These are phyloP conservation scores for Patellaria atrata DNA, from an alignment of 495 filamentous ascomycete species.

Conservation along the genomic window DNA sequence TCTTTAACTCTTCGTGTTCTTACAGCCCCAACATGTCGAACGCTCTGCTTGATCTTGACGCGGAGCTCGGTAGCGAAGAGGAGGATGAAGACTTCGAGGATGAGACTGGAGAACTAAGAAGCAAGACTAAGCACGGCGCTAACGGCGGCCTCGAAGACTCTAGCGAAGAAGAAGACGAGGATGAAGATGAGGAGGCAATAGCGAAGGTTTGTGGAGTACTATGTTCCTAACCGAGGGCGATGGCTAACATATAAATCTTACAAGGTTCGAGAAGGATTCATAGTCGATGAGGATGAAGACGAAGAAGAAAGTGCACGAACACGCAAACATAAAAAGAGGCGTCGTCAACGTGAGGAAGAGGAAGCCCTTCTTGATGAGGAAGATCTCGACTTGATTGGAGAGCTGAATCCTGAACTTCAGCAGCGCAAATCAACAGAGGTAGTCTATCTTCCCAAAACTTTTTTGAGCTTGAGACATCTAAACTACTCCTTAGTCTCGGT, in stretches of 20 bases:
- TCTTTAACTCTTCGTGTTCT: too few relatives aligned
- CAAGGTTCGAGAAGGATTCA: slow-evolving; percentile 85
- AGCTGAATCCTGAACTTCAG: slow-evolving; percentile 54
- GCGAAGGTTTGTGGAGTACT: too few relatives aligned
- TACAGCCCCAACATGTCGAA: slow-evolving; percentile 2
- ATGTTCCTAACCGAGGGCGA: too few relatives aligned
- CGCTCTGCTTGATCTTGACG: slow-evolving; percentile 60
- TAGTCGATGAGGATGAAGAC: slow-evolving; percentile 83
- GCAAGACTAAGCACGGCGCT: slow-evolving; percentile 29
- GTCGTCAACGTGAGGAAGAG: slow-evolving; percentile 61
- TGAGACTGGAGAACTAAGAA: slow-evolving; percentile 51
- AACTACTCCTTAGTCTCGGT: slow-evolving; percentile 49
- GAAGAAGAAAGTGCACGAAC: slow-evolving; percentile 49
- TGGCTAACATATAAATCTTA: too few relatives aligned
- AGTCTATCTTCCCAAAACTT: slow-evolving; percentile 18
- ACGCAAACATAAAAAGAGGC: slow-evolving; percentile 44
- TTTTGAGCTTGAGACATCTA: not conserved
- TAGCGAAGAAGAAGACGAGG: slow-evolving; percentile 91
- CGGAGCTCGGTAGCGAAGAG: slow-evolving; percentile 78
- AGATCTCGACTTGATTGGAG: slow-evolving; percentile 87
- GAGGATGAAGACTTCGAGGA: slow-evolving; percentile 81
- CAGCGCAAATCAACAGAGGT: slow-evolving; percentile 50
- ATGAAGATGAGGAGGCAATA: slow-evolving; percentile 77
- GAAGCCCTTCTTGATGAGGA: slow-evolving; percentile 88
- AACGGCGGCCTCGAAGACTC: slow-evolving; percentile 56